phyloP scores from a whole-genome alignment of 2,329 filamentous ascomycete genomes.

The Fusarium lyarnte region DNA sequence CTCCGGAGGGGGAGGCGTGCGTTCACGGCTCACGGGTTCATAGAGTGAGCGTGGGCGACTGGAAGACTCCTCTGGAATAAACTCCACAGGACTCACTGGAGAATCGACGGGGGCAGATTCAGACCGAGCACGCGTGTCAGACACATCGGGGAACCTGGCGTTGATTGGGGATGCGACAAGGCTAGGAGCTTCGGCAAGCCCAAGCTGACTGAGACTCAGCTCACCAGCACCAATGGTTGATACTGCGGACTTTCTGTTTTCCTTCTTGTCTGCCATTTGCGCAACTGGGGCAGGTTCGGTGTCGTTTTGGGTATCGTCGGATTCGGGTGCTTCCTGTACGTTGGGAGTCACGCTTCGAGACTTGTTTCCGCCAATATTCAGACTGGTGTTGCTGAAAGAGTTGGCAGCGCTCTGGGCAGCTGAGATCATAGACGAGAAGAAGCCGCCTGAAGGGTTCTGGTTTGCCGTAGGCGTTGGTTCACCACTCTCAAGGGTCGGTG shows the following conservation, averaged over 20 bases:
- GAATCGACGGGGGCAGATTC: slow-evolving; percentile 67
- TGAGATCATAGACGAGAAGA: slow-evolving; percentile 94
- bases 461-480: slow-evolving; percentile 63
- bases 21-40: slow-evolving; percentile 63
- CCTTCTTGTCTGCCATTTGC: slow-evolving; percentile 50
- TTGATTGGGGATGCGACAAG: slow-evolving; percentile 65
- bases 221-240: slow-evolving; percentile 91
- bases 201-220: slow-evolving; percentile 87
- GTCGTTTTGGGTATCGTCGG: slow-evolving; percentile 49
- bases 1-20: slow-evolving; percentile 71
- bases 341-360: slow-evolving; percentile 42
- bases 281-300: slow-evolving; percentile 52
- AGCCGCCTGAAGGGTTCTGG: slow-evolving; percentile 65
- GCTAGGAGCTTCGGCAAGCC: slow-evolving; percentile 72
- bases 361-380: slow-evolving; percentile 60
- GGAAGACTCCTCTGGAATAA: slow-evolving; percentile 47
- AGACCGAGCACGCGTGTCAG: slow-evolving; percentile 61
- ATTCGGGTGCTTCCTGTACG: slow-evolving; percentile 40
- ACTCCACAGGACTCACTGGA: slow-evolving; percentile 41
- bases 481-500: slow-evolving; percentile 78
- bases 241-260: slow-evolving; percentile 77
- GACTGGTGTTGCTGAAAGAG: slow-evolving; percentile 71
- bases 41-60: slow-evolving; percentile 61
- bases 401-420: slow-evolving; percentile 92
- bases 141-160: slow-evolving; percentile 62